Evolutionary conservation across 1,284 basidiomycete genomes (phyloP), one percentile per base, ranked within the genome.

Genomic region (Sanghuangporus baumii): DNA sequence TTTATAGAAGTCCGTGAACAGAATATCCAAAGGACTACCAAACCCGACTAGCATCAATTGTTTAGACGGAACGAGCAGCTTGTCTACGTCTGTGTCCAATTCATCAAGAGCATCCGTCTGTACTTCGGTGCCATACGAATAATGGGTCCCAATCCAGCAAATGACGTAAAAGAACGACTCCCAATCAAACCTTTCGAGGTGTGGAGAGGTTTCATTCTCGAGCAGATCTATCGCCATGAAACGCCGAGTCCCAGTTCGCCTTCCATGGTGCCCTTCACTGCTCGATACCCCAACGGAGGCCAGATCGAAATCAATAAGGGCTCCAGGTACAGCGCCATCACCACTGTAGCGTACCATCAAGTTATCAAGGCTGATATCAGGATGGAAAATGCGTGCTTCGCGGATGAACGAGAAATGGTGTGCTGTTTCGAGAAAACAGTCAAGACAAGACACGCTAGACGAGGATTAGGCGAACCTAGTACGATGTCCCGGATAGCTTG

Each of bases 191-290:
- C 59, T 37, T 40, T 60, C 59, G 3, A 51, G 8, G 40, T 60
- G 59, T 1, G 20, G 16, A 16, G 40, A 18, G 31, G 54, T 26
- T n/a, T 41, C 14, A 16, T 23, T 6, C 3, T 9, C 11, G 9
- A 57, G 55, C 14, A 62, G 48, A 18, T 62, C 61, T n/a, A 12
- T 38, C 31, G 61, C 36, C 55, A 62, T 57, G 61, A 62, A 62
- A 6, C 46, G 43, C 2, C 40, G 55, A 18, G 61, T 62, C 23
- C 55, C 61, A 3, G 54, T 57, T 6, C 46, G 61, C 7, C 36
- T 54, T 18, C 36, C 48, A 18, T 34, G 36, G 50, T 43, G 60
- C 2, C 20, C 36, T 36, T 48, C 41, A 16, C 6, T 9, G 4
- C 14, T 8, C 6, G 23, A 1, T 0, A 6, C 1, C 1, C 9